Evolutionary conservation across 139 green algal genomes (phyloP).

Genomic region (Picochlorum sp.): DNA sequence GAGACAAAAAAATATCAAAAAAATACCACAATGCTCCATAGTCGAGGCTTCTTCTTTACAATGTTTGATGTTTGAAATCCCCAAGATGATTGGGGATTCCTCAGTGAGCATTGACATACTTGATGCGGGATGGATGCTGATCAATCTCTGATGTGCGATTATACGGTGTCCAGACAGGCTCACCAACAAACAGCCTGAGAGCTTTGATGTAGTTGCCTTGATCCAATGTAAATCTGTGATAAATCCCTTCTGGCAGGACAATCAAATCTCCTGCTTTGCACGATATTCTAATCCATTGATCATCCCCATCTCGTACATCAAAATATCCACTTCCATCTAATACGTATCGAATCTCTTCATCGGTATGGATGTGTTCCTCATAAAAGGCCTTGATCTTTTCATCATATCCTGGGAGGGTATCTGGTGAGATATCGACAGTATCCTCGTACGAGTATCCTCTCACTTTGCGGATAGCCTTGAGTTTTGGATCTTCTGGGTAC

Average conservation of each 20-base stretch:
- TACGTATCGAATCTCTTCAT: conserved; percentile 91
- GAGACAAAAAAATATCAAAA: no score
- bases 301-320: conserved; percentile 83
- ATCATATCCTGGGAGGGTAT: conserved; percentile 78
- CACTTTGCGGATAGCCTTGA: conserved; percentile 66
- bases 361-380: conserved; percentile 89
- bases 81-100: no score
- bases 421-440: conserved; percentile 33
- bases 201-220: conserved; percentile 82
- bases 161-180: conserved; percentile 86
- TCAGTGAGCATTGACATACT: conserved; percentile 34
- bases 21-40: no score
- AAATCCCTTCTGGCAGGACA: conserved; percentile 91
- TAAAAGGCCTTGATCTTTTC: conserved; percentile 93
- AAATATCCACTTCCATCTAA: conserved; percentile 87
- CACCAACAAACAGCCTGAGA: conserved; percentile 89
- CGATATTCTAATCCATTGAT: conserved; percentile 85
- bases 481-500: conserved; percentile 52
- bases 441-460: conserved; percentile 56
- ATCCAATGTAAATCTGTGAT: conserved; percentile 93
- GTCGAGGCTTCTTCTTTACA: background rate
- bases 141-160: conserved; percentile 64
- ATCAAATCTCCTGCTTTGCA: conserved; percentile 75
- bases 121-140: conserved; percentile 42
- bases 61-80: background rate